phyloP scores from a whole-genome alignment of 1,139 yeast genomes.

The Scheffersomyces segobiensis region DNA sequence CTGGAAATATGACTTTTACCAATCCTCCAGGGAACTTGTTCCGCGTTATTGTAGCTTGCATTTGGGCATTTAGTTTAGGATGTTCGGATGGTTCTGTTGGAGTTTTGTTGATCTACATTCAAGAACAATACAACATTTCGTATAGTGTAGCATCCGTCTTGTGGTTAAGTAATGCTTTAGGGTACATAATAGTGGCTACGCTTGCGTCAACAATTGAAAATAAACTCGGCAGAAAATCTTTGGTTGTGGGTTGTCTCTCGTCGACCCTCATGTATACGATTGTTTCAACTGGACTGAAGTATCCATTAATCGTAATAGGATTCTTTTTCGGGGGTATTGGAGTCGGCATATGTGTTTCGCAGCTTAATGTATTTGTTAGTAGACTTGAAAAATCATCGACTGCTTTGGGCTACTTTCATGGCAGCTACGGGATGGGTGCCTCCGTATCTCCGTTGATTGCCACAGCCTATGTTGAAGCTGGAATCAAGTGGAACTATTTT shows the following conservation, averaged over 20 bases:
- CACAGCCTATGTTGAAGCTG: conserved; percentile 13
- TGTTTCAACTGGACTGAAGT: conserved; percentile 31
- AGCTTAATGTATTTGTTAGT: conserved; percentile 16
- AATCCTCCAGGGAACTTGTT: conserved; percentile 44
- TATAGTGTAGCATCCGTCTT: conserved; percentile 46
- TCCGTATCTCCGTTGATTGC: conserved; percentile 27
- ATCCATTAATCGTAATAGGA: conserved; percentile 17
- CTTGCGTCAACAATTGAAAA: conserved; percentile 33
- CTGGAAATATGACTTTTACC: conserved; percentile 19
- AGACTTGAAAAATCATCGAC: conserved; percentile 15
- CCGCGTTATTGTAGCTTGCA: conserved; percentile 40
- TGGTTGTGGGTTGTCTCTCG: conserved; percentile 32
- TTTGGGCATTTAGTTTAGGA: conserved; percentile 33
- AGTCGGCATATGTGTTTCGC: conserved; percentile 15
- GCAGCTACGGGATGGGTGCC: conserved; percentile 20
- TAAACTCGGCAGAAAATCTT: conserved; percentile 37
- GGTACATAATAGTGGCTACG: conserved; percentile 38
- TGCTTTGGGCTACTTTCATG: conserved; percentile 17
- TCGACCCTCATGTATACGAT: conserved; percentile 40
- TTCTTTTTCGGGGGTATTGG: conserved; percentile 20
- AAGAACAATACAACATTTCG: conserved; percentile 33
- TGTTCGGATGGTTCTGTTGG: conserved; percentile 45
- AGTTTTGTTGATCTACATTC: conserved; percentile 43
- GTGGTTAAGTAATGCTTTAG: conserved; percentile 46
- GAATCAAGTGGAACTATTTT: conserved; percentile 16